Conservation (phyloP, 805 yeast species). For the Schwanniomyces occidentalis region DNA sequence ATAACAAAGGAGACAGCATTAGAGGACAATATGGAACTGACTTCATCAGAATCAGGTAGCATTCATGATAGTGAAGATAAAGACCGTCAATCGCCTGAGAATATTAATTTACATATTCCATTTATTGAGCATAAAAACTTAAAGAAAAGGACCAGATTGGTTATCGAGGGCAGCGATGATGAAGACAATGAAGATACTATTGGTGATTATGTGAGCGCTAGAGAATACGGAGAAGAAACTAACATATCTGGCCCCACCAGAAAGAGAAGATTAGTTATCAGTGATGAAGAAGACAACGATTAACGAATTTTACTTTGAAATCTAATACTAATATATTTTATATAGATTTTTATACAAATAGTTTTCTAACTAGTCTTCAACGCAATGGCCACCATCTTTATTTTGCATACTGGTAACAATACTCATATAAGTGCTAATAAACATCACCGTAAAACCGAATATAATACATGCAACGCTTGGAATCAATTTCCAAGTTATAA, state of each 20-base stretch:
- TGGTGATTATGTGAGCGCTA: too few species aligned
- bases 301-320: conserved; percentile 1
- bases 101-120: too few species aligned
- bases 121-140: conserved; percentile 9
- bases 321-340: too few species aligned
- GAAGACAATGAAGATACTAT: too few species aligned
- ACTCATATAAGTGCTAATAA: conserved; percentile 78
- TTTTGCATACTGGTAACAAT: conserved; percentile 44
- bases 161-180: conserved; percentile 29
- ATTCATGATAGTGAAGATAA: conserved; percentile 12
- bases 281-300: conserved; percentile 23
- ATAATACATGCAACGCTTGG: conserved; percentile 61
- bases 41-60: too few species aligned
- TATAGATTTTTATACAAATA: too few species aligned
- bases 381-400: conserved; percentile 52
- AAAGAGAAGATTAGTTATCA: conserved; percentile 12
- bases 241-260: conserved; percentile 1
- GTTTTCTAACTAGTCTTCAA: conserved; percentile 32
- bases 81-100: too few species aligned
- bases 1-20: too few species aligned
- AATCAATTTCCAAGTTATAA: conserved; percentile 42
- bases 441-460: conserved; percentile 78
- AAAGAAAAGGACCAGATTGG: conserved; percentile 21
- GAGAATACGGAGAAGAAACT: too few species aligned
- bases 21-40: too few species aligned